Evolutionary conservation across 257 asterid genomes (phyloP).

Genomic region (Ilex aquifolium): DNA sequence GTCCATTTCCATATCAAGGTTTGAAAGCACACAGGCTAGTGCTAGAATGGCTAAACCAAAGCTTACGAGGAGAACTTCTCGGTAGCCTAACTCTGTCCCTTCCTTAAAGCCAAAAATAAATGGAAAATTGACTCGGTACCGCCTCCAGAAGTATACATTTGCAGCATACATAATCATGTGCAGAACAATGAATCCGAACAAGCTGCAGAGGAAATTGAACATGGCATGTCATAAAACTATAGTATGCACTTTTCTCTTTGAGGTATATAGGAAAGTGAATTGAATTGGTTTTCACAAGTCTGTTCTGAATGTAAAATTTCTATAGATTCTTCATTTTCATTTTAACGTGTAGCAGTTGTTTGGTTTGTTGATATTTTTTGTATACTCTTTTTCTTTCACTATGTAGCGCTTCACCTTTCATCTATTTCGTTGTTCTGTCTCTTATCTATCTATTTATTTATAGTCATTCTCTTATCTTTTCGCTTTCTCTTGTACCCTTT

Average conservation of each 20-base stretch:
- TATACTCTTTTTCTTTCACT: too few species aligned
- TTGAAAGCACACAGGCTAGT: constrained; percentile 41
- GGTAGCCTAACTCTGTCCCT: constrained; percentile 46
- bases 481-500: too few species aligned
- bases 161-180: constrained; percentile 47
- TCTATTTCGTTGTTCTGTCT: too few species aligned
- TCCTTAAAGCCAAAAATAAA: constrained; percentile 50
- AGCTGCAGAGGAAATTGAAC: constrained; percentile 23
- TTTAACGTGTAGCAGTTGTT: too few species aligned
- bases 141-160: constrained; percentile 46
- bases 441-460: too few species aligned
- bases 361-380: too few species aligned
- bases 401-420: too few species aligned
- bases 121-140: constrained; percentile 37
- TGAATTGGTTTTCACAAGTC: neutral
- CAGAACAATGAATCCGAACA: constrained; percentile 51
- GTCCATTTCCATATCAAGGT: constrained; percentile 58
- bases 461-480: too few species aligned
- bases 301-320: too few species aligned
- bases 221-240: neutral
- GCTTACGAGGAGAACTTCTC: constrained; percentile 35
- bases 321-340: too few species aligned
- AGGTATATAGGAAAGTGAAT: neutral
- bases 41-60: constrained; percentile 37
- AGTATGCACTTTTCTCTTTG: too few species aligned